Base-by-base conservation (phyloP, 164 flowering plant genomes). In the Houttuynia cordata region DNA sequence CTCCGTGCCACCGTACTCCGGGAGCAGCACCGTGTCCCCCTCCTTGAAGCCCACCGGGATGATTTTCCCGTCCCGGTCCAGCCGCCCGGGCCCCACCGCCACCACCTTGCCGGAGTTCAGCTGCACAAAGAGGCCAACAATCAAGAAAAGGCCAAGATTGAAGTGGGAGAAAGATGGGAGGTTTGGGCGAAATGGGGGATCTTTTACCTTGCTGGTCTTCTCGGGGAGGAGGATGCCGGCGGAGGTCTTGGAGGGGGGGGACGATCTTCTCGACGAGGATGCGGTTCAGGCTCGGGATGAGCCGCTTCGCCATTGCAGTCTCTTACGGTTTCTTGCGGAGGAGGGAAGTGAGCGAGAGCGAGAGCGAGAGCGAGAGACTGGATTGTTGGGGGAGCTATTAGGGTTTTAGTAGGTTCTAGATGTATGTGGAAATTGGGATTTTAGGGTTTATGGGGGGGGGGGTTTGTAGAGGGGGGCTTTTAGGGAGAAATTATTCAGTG, bases 211-310 rank as follows among this genome's bases (percentile, higher is more conserved):
- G 62, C 69, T 22, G 52, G 86, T 74, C 59, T 76, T 75, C 70
- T 85, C 88, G 0, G 88, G 91, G 57, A 85, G 82, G 52, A 80
- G 83, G 59, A 84, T 86, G 3, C 94, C 94, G 42, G 79, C 74
- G 45, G 63, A 57, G 69, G 90, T 84, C 49, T 83, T 81, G 62
- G 86, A 64, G 0, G 94, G 88, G 88, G 41, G 86, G 82, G 10
- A 80, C 63, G 56, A 84, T 71, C 62, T 83, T 83, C 83, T 83
- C 87, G 37, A 84, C 72, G 40, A 84, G 71, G 5, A 84, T 77
- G 10, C 91, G 72, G 75, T 87, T 87, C 53, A 84, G 70, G 18
- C 72, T 69, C 18, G 94, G 94, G 34, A 82, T 70, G 74, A 83
- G 61, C 30, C 88, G 88, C 74, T 79, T 81, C 40, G 86, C 82